A percentile compares a stretch with the other conserved stretches of the same genome.
These are phyloP conservation scores for Persicaria tinctoria DNA, from an alignment of 148 eudicot genomes.

Conservation along the genomic window DNA sequence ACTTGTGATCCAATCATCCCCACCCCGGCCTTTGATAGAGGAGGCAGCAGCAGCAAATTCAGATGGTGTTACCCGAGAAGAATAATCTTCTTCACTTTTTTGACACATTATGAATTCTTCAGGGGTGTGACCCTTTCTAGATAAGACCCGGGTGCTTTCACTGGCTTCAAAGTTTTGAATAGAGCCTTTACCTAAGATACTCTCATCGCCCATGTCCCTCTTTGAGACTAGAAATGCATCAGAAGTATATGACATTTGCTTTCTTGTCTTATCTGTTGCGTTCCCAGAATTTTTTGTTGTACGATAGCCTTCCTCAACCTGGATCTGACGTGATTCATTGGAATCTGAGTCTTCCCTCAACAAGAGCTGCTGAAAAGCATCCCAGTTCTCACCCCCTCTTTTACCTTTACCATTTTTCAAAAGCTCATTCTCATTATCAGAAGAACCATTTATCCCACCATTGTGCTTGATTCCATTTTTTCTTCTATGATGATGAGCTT, in stretches of 20 bases:
- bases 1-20: conserved; percentile 51
- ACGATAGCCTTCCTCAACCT: conserved; percentile 25
- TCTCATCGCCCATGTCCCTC: conserved; percentile 29
- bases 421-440: conserved; percentile 17
- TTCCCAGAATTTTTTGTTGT: conserved; percentile 19
- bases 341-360: conserved; percentile 50
- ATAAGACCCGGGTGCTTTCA: conserved; percentile 24
- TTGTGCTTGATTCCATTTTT: conserved; percentile 32
- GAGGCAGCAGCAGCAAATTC: conserved; percentile 28
- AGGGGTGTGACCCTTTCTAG: conserved; percentile 27
- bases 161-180: conserved; percentile 31
- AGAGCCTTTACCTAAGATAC: conserved; percentile 8
- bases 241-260: conserved; percentile 25
- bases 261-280: conserved; percentile 22
- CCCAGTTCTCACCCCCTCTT: conserved; percentile 55
- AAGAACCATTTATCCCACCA: conserved; percentile 17
- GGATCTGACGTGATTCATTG: conserved; percentile 18
- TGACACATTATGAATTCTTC: conserved; percentile 47
- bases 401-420: conserved; percentile 22
- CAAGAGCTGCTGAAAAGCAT: conserved; percentile 64
- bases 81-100: conserved; percentile 28
- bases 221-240: conserved; percentile 40
- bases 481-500: conserved; percentile 30
- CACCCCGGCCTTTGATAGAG: conserved; percentile 28
- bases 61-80: conserved; percentile 23